Conservation (phyloP, 2,329 filamentous ascomycete genomes). For the Apiospora pterosperma region DNA sequence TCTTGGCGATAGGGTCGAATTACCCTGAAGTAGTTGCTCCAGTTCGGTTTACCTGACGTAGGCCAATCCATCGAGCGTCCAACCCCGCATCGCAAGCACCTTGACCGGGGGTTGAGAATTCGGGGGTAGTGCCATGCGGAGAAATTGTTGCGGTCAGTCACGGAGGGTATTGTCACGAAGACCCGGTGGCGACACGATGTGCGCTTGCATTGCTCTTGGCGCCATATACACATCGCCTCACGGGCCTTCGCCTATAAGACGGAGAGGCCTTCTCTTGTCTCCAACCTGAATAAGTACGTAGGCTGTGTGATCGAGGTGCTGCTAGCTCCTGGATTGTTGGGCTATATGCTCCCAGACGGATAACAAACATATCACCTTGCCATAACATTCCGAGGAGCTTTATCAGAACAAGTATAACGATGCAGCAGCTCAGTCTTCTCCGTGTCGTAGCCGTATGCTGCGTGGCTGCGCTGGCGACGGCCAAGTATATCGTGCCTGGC, state of each 20-base stretch:
- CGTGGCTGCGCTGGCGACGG: slow-evolving; percentile 19
- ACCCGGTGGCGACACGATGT: background rate
- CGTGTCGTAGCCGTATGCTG: slow-evolving; percentile 10
- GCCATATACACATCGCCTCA: background rate
- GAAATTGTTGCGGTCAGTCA: background rate
- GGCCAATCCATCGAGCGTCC: background rate
- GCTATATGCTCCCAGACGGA: background rate
- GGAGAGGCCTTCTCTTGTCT: background rate
- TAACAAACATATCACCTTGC: background rate
- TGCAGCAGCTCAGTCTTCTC: background rate
- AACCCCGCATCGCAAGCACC: background rate
- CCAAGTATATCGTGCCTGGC: slow-evolving; percentile 60
- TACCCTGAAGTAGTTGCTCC: background rate
- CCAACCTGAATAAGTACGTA: background rate
- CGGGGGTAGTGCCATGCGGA: background rate
- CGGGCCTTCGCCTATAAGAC: background rate
- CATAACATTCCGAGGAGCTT: background rate
- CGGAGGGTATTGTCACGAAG: slow-evolving; percentile 5
- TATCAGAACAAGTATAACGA: background rate
- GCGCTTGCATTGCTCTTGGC: background rate
- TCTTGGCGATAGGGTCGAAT: background rate
- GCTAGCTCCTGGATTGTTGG: background rate
- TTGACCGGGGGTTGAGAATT: background rate
- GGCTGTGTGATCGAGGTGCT: too few relatives aligned
- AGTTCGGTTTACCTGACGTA: background rate